Conservation (phyloP, 1,139 yeast species). For the Pichia sp. region DNA sequence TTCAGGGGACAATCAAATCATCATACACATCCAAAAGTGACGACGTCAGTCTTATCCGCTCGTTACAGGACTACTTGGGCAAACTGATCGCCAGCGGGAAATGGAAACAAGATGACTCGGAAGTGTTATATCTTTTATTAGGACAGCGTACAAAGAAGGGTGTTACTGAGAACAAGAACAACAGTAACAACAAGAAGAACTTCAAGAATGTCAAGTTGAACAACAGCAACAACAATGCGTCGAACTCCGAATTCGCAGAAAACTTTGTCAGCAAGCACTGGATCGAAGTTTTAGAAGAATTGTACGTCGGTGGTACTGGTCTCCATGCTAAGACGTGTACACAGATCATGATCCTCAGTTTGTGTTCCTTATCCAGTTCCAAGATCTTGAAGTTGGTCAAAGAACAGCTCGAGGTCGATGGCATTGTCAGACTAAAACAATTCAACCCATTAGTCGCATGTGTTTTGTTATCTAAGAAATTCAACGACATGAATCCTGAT, state of each 20-base stretch:
- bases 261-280: conserved; percentile 52
- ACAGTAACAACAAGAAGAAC: conserved; percentile 10
- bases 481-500: conserved; percentile 46
- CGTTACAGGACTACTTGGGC: conserved; percentile 46
- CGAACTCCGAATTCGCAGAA: conserved; percentile 43
- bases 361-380: conserved; percentile 48
- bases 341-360: conserved; percentile 50
- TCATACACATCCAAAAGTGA: conserved; percentile 51
- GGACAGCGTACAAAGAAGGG: conserved; percentile 28
- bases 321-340: conserved; percentile 45
- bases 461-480: conserved; percentile 46
- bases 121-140: conserved; percentile 42
- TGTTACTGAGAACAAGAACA: conserved; percentile 1
- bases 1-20: conserved; percentile 53
- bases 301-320: conserved; percentile 57
- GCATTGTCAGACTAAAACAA: conserved; percentile 38
- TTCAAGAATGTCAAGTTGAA: conserved; percentile 4
- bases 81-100: conserved; percentile 44
- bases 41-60: conserved; percentile 44
- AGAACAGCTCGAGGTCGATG: conserved; percentile 45
- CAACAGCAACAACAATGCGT: neutral
- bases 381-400: conserved; percentile 42
- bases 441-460: conserved; percentile 55
- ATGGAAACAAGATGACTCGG: conserved; percentile 44
- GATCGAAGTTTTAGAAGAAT: conserved; percentile 56